Percentiles rank a stretch among this genome's conserved stretches.
Evolutionary conservation across 495 filamentous ascomycete genomes (phyloP).

Genomic region (Aspergillus carlsbadensis): DNA sequence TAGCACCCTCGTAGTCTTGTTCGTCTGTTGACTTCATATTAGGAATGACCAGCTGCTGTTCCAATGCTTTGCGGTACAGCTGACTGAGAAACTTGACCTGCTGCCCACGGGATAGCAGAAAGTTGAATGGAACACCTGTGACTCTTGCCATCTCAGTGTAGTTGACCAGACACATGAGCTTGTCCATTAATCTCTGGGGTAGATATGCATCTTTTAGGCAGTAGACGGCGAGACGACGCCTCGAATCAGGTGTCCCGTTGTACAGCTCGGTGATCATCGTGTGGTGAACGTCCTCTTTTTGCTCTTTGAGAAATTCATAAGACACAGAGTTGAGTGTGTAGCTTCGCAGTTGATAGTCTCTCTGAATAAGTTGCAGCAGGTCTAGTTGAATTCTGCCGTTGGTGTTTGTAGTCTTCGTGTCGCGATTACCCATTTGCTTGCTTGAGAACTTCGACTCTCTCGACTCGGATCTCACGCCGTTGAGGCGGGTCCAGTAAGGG

Average conservation of each 20-base stretch:
- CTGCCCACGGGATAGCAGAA: constrained; percentile 85
- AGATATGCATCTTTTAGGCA: constrained; percentile 98
- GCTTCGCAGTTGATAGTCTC: constrained; percentile 91
- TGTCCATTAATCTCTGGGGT: constrained; percentile 93
- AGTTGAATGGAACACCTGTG: constrained; percentile 97
- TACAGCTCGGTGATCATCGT: constrained; percentile 99
- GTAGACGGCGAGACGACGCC: constrained; percentile 89
- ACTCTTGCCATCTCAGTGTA: constrained; percentile 99
- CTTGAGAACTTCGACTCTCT: constrained; percentile 87
- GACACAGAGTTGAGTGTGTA: constrained; percentile 98
- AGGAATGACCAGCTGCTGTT: constrained; percentile 90
- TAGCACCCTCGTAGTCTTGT: constrained; percentile 91
- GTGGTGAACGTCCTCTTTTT: constrained; percentile 98
- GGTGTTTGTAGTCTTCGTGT: constrained; percentile 90
- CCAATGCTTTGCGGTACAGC: constrained; percentile 89
- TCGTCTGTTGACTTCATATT: constrained; percentile 71
- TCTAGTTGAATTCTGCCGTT: constrained; percentile 93
- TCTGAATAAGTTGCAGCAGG: constrained; percentile 86
- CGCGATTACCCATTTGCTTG: constrained; percentile 98
- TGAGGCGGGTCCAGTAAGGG: constrained; percentile 80
- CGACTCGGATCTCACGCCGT: constrained; percentile 58
- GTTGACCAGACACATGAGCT: constrained; percentile 94
- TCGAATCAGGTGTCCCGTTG: constrained; percentile 89
- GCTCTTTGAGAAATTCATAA: constrained; percentile 93
- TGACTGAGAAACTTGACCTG: constrained; percentile 98